Evolutionary conservation across 2,329 filamentous ascomycete species (phyloP), one percentile per base, ranked within the genome.

Genomic region (Exserohilum rostratum): DNA sequence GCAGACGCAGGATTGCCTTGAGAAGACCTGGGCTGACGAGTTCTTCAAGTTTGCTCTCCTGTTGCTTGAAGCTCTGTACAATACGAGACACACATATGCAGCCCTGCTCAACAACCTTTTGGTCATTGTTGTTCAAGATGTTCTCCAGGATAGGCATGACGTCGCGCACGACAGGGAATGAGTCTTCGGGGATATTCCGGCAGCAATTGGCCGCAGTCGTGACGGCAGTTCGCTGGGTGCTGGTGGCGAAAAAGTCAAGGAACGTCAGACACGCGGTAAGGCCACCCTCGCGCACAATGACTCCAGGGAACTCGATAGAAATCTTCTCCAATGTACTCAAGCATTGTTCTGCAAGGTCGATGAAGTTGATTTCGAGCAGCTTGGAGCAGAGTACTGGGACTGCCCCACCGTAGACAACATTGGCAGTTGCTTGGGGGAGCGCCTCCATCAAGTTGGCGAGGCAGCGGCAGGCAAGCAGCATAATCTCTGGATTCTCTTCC

Each of bases 161-260:
- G 75, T 97, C 93, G 69, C 88, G 87, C 44, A 99, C 90, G 9
- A 96, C 93, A 1, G 87, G 82, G 70, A 99, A 99, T 0, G 91
- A 96, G 68, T 98, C 95, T 66, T 93, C 89, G 1, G 93, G 91
- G 15, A 99, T 95, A 71, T 97, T 97, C 60, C 95, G 90, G 75
- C 96, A 99, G 79, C 95, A 99, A 71, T 99, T 99, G 51, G 95
- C 96, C 9, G 96, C 95, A 11, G 93, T 99, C 3, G 93, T 98
- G 6, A 99, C 95, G 6, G 95, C 95, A 12, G 93, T 97, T 62
- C 95, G 87, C 76, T 99, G 95, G 2, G 95, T 98, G 75, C 93
- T 95, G 0, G 95, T 99, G 13, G 93, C 90, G 69, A 99, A 99
- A 77, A 99, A 99, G 73, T 99, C 95, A 53, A 99, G 84, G 72